Conservation (phyloP, 2,329 filamentous ascomycete genomes). For the Trichoderma guizhouense region DNA sequence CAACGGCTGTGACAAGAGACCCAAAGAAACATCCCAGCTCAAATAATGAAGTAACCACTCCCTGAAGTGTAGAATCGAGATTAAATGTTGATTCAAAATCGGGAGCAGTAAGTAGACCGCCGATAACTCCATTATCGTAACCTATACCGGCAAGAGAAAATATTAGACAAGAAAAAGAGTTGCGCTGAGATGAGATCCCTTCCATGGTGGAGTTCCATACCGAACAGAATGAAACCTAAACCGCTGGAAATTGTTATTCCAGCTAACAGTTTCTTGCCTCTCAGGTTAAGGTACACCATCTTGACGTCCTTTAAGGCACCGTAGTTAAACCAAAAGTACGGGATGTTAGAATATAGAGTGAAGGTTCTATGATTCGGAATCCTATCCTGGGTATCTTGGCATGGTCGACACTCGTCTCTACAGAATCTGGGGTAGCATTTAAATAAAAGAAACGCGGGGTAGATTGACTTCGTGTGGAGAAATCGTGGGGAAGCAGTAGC, state of each 20-base stretch:
- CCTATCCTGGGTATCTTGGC: not conserved
- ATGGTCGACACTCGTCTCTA: not conserved
- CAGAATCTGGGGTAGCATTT: slow-evolving; percentile 6
- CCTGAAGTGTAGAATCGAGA: slow-evolving; percentile 7
- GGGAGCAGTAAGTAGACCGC: not conserved
- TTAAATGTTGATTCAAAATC: slow-evolving; percentile 12
- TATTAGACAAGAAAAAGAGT: not conserved
- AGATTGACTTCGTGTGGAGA: not conserved
- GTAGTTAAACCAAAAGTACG: not conserved
- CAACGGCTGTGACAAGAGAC: slow-evolving; percentile 29
- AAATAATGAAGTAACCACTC: slow-evolving; percentile 9
- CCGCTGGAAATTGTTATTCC: slow-evolving; percentile 13
- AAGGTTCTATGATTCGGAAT: not conserved
- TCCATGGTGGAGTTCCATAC: not conserved
- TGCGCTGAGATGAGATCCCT: not conserved
- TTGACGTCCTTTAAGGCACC: not conserved
- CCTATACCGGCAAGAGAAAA: not conserved
- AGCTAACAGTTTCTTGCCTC: slow-evolving; percentile 1
- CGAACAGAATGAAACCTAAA: slow-evolving; percentile 6
- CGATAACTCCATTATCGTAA: slow-evolving; percentile 7
- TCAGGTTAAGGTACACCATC: slow-evolving; percentile 1
- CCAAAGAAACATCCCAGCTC: slow-evolving; percentile 13
- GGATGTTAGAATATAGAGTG: not conserved
- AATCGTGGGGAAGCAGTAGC: not conserved
- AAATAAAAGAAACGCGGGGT: slow-evolving; percentile 9